Conservation (phyloP, 2,329 filamentous ascomycete species). For the Fusarium veterinarium region DNA sequence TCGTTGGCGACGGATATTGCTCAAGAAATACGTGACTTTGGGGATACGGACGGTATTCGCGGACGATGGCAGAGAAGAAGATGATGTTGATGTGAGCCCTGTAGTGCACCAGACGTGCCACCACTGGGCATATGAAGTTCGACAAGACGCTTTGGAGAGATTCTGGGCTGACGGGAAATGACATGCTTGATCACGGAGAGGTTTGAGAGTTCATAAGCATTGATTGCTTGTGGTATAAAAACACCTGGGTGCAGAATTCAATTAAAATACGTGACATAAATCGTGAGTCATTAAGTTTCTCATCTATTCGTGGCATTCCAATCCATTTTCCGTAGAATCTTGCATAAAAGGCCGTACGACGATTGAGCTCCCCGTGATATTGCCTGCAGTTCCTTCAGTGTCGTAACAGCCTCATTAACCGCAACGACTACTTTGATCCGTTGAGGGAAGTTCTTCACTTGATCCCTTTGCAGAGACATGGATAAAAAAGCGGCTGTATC, state of each 20-base stretch:
- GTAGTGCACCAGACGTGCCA: constrained; percentile 25
- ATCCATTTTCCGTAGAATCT: constrained; percentile 1
- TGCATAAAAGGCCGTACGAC: background rate
- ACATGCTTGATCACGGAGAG: accelerated
- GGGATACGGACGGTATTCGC: constrained; percentile 22
- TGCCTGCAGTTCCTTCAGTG: background rate
- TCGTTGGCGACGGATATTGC: constrained; percentile 14
- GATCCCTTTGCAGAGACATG: background rate
- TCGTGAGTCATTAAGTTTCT: background rate
- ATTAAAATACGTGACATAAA: background rate
- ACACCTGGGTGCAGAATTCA: background rate
- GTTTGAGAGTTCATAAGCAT: background rate
- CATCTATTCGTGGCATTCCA: background rate
- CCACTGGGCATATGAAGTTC: constrained; percentile 23
- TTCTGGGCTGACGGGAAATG: constrained; percentile 11
- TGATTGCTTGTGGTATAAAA: background rate
- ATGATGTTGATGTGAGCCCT: constrained; percentile 9
- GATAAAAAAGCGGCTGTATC: constrained; percentile 14
- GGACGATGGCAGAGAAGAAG: background rate
- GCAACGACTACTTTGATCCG: background rate
- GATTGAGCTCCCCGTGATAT: constrained; percentile 9
- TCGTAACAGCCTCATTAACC: background rate
- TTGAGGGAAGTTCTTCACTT: background rate
- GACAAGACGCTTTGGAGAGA: constrained; percentile 8
- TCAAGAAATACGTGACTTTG: constrained; percentile 14